Percentiles rank a stretch among this genome's conserved stretches.
phyloP scores from a whole-genome alignment of 805 yeast species.

The Sungouiozyma ichnusensis region DNA sequence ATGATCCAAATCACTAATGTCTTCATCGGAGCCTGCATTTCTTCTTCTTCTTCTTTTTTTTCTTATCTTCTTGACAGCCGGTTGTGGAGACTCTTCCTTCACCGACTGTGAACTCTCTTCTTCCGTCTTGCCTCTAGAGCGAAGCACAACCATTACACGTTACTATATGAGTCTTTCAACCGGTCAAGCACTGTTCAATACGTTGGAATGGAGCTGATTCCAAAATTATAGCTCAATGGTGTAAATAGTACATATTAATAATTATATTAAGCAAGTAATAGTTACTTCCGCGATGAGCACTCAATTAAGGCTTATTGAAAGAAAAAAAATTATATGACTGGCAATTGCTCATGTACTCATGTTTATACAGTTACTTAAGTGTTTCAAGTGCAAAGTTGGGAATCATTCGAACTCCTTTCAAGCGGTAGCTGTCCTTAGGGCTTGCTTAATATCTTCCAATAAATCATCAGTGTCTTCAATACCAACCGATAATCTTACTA shows the following conservation, averaged over 20 bases:
- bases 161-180: too few relatives aligned
- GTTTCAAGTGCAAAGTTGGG: too few relatives aligned
- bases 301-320: neutral
- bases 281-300: too few relatives aligned
- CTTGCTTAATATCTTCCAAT: constrained; percentile 59
- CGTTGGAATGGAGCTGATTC: too few relatives aligned
- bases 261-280: too few relatives aligned
- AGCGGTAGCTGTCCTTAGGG: constrained; percentile 36
- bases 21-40: constrained; percentile 18
- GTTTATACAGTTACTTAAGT: too few relatives aligned
- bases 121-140: neutral
- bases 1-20: constrained; percentile 6
- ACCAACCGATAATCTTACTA: constrained; percentile 77
- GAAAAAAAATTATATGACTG: neutral
- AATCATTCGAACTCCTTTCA: neutral
- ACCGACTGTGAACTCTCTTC: neutral
- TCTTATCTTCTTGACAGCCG: neutral
- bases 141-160: neutral
- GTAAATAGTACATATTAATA: too few relatives aligned
- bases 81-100: neutral
- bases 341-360: neutral
- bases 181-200: too few relatives aligned
- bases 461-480: constrained; percentile 76
- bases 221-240: too few relatives aligned
- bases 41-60: constrained; percentile 11